Percentiles rank a stretch among this genome's conserved stretches.
These are phyloP conservation scores for Achlya hypogyna DNA, from an alignment of 352 stramenopile genomes.

Conservation along the genomic window DNA sequence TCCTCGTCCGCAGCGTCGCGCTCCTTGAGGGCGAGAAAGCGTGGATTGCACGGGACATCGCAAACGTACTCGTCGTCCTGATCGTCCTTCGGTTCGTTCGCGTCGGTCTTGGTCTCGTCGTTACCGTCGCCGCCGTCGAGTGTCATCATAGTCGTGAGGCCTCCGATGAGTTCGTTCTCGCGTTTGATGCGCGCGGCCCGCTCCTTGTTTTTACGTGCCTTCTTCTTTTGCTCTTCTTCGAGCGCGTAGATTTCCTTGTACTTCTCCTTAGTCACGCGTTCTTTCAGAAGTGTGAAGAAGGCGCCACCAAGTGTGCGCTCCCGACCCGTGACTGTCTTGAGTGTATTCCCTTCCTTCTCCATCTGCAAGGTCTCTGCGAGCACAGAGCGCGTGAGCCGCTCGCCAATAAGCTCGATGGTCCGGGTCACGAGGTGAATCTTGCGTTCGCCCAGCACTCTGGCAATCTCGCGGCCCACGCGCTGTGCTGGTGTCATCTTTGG, in stretches of 20 bases:
- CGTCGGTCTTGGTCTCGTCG: neutral
- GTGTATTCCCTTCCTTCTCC: conserved; percentile 36
- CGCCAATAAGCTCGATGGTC: conserved; percentile 30
- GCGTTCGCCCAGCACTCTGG: conserved; percentile 9
- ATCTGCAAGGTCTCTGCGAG: conserved; percentile 56
- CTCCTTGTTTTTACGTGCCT: conserved; percentile 46
- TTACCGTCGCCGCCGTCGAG: conserved; percentile 21
- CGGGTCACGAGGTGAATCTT: conserved; percentile 60
- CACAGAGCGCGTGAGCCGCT: conserved; percentile 49
- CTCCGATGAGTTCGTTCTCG: conserved; percentile 46
- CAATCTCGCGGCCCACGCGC: conserved; percentile 13
- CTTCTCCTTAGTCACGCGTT: conserved; percentile 48
- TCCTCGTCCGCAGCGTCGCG: conserved; percentile 1
- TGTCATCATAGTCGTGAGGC: conserved; percentile 45
- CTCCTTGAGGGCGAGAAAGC: neutral
- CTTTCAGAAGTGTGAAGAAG: conserved; percentile 57
- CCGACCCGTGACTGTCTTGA: conserved; percentile 23
- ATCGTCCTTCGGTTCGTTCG: too few species aligned
- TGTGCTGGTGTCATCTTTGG: conserved; percentile 5
- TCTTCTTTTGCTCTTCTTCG: conserved; percentile 65
- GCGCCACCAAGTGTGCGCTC: conserved; percentile 62
- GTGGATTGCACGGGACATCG: neutral
- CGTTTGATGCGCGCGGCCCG: conserved; percentile 43
- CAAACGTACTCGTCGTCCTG: too few species aligned
- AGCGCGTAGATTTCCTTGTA: conserved; percentile 73